phyloP scores from a whole-genome alignment of 2,329 filamentous ascomycete genomes.

The Neophaeococcomyces aloes region DNA sequence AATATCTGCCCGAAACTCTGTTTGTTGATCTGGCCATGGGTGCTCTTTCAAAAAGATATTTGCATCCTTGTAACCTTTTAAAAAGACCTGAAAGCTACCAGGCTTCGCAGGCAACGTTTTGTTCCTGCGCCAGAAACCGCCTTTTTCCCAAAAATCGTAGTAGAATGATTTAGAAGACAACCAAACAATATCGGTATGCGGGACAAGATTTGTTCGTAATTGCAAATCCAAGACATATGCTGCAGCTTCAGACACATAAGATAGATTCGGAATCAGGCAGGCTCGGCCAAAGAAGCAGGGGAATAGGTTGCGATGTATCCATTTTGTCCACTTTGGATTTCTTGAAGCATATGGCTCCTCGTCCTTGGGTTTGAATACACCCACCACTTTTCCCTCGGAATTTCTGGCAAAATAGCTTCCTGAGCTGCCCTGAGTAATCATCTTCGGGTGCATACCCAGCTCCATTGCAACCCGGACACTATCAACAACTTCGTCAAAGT shows the following conservation, averaged over 20 bases:
- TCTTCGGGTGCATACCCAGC: slow-evolving; percentile 79
- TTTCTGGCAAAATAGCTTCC: slow-evolving; percentile 97
- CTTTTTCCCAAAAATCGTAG: slow-evolving; percentile 94
- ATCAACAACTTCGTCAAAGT: slow-evolving; percentile 83
- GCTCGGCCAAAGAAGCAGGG: slow-evolving; percentile 94
- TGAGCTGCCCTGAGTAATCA: slow-evolving; percentile 95
- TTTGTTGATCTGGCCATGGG: slow-evolving; percentile 90
- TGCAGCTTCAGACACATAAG: slow-evolving; percentile 94
- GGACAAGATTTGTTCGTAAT: slow-evolving; percentile 81
- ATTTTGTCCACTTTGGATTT: slow-evolving; percentile 99
- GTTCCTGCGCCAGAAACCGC: slow-evolving; percentile 76
- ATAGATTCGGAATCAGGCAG: slow-evolving; percentile 92
- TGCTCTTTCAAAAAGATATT: slow-evolving; percentile 91
- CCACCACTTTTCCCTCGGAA: slow-evolving; percentile 82
- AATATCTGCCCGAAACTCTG: slow-evolving; percentile 57
- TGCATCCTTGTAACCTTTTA: slow-evolving; percentile 94
- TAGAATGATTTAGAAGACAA: slow-evolving; percentile 95
- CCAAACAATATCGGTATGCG: slow-evolving; percentile 90
- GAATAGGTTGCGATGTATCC: slow-evolving; percentile 95
- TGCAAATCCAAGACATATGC: slow-evolving; percentile 91
- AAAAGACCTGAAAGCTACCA: slow-evolving; percentile 93
- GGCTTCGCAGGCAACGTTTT: slow-evolving; percentile 80
- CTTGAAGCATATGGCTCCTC: slow-evolving; percentile 95
- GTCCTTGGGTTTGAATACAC: slow-evolving; percentile 98
- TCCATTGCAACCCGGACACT: slow-evolving; percentile 85